These are phyloP conservation scores for bread wheat (Triticum aestivum) DNA, from an alignment of 176 grass and related monocot species.

Conservation along the genomic window IWGSC_CS_RefSeq_v2.1 NC_057814.1:453809069-453809568, in stretches of 20 bases:
- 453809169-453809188: not conserved
- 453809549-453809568: conserved; percentile 54
- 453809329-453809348: conserved; percentile 13
- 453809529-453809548: conserved; percentile 43
- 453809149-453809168: conserved; percentile 29
- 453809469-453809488: conserved; percentile 45
- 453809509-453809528: conserved; percentile 56
- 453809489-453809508: conserved; percentile 1
- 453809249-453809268: conserved; percentile 64
- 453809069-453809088: conserved; percentile 54
- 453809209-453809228: conserved; percentile 9
- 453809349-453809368: not conserved
- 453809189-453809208: not conserved
- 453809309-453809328: conserved; percentile 44
- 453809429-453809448: conserved; percentile 31
- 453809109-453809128: conserved; percentile 28
- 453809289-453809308: conserved; percentile 48
- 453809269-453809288: conserved; percentile 49
- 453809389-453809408: conserved; percentile 34
- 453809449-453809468: conserved; percentile 61
- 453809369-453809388: conserved; percentile 6
- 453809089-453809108: conserved; percentile 26
- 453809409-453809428: conserved; percentile 41
- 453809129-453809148: conserved; percentile 42
- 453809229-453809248: conserved; percentile 14